A percentile compares a stretch with the other conserved stretches of the same genome.
These are phyloP conservation scores for Mikania micrantha DNA, from an alignment of 129 eudicot genomes.

Conservation along the genomic window DNA sequence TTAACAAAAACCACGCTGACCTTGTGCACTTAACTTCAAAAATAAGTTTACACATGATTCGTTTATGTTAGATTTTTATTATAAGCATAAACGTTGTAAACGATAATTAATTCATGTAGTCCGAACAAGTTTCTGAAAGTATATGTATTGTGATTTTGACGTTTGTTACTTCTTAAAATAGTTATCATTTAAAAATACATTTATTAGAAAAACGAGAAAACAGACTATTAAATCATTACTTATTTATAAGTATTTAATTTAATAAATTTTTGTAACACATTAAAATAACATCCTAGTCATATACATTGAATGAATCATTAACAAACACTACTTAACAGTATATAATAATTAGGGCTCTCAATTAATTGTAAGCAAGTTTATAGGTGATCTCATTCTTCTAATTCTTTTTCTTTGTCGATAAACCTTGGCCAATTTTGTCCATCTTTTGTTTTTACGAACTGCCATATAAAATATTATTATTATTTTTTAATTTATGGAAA, in stretches of 20 bases:
- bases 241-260: too few relatives aligned
- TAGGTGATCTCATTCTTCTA: conserved; percentile 11
- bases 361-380: conserved; percentile 14
- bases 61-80: too few relatives aligned
- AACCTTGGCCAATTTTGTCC: conserved; percentile 7
- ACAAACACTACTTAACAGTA: neutral
- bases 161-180: neutral
- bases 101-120: too few relatives aligned
- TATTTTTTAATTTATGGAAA: neutral
- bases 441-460: neutral
- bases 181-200: neutral
- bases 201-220: neutral
- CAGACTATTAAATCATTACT: neutral
- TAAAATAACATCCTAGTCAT: neutral
- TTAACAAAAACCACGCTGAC: too few relatives aligned
- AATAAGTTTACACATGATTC: too few relatives aligned
- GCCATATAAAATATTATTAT: too few relatives aligned
- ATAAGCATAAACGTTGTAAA: too few relatives aligned
- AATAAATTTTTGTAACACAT: too few relatives aligned
- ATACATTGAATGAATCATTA: neutral
- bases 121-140: too few relatives aligned
- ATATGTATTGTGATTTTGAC: too few relatives aligned
- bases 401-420: conserved; percentile 24
- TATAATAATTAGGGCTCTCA: neutral
- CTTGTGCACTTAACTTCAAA: too few relatives aligned